Evolutionary conservation across 2,329 filamentous ascomycete species (phyloP).

Genomic region (Cryphonectria parasitica): DNA sequence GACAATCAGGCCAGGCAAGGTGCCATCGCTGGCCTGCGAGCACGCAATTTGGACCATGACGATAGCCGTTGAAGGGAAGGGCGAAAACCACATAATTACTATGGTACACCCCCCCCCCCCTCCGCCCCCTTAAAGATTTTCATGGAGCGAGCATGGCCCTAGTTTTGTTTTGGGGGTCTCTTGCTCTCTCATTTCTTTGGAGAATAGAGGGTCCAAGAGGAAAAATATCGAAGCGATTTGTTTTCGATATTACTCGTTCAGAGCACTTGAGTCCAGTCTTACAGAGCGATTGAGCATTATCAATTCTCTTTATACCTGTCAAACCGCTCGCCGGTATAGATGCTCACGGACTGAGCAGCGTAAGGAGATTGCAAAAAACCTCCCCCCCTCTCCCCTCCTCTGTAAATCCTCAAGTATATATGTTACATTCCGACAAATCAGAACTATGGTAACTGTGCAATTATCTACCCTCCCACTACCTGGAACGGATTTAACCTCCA

Average conservation of each 20-base stretch:
- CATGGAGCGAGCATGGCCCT: neutral
- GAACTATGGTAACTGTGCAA: neutral
- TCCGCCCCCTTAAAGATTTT: neutral
- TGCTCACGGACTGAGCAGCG: neutral
- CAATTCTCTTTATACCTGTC: too few relatives aligned
- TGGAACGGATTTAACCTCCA: neutral
- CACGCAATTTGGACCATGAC: constrained; percentile 28
- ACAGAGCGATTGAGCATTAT: too few relatives aligned
- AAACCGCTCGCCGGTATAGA: neutral
- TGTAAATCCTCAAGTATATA: neutral
- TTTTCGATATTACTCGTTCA: neutral
- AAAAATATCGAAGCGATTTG: neutral
- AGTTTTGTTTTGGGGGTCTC: neutral
- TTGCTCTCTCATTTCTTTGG: too few relatives aligned
- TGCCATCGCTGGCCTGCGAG: constrained; percentile 21
- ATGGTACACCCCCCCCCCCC: neutral
- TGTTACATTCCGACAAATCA: neutral
- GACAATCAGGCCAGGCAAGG: constrained; percentile 2
- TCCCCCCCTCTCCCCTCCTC: too few relatives aligned
- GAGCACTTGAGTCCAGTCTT: neutral
- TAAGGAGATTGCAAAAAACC: neutral
- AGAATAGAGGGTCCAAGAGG: neutral
- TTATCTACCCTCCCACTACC: neutral
- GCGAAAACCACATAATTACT: neutral
- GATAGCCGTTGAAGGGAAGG: neutral